Evolutionary conservation across 805 yeast species (phyloP).

Genomic region (Candida multigemmis): DNA sequence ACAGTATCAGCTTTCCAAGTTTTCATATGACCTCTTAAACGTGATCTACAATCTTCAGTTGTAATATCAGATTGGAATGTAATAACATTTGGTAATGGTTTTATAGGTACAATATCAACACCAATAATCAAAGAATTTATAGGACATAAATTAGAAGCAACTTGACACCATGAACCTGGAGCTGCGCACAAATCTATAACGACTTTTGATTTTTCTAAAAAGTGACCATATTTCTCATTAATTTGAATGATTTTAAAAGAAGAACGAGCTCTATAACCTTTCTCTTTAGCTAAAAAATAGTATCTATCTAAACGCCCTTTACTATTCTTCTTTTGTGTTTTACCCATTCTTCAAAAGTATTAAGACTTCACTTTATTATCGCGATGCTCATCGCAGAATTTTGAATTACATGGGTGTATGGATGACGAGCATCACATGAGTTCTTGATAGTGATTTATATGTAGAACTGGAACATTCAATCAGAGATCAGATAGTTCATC

Average conservation of each 20-base stretch:
- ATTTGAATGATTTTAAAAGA: constrained; percentile 92
- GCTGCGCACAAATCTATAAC: constrained; percentile 98
- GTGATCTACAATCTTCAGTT: constrained; percentile 94
- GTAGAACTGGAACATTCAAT: too few species aligned
- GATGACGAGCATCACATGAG: too few species aligned
- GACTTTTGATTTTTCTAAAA: constrained; percentile 87
- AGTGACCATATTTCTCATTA: constrained; percentile 94
- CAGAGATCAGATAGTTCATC: too few species aligned
- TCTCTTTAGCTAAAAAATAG: constrained; percentile 93
- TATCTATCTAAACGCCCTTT: constrained; percentile 99
- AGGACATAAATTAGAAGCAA: constrained; percentile 90
- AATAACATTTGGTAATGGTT: constrained; percentile 89
- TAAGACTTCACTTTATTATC: too few species aligned
- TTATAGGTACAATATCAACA: constrained; percentile 97
- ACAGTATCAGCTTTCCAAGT: constrained; percentile 99
- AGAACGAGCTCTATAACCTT: constrained; percentile 98
- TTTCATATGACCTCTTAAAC: constrained; percentile 89
- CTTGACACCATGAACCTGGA: constrained; percentile 94
- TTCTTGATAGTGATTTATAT: too few species aligned
- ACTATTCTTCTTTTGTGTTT: constrained; percentile 87
- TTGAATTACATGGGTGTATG: too few species aligned
- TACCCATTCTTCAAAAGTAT: constrained; percentile 80
- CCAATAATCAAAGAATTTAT: constrained; percentile 90
- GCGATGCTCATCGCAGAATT: too few species aligned
- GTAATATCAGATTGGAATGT: constrained; percentile 96